Evolutionary conservation across 768 basidiomycete genomes (phyloP).

Genomic region (Nidula microcarpa): DNA sequence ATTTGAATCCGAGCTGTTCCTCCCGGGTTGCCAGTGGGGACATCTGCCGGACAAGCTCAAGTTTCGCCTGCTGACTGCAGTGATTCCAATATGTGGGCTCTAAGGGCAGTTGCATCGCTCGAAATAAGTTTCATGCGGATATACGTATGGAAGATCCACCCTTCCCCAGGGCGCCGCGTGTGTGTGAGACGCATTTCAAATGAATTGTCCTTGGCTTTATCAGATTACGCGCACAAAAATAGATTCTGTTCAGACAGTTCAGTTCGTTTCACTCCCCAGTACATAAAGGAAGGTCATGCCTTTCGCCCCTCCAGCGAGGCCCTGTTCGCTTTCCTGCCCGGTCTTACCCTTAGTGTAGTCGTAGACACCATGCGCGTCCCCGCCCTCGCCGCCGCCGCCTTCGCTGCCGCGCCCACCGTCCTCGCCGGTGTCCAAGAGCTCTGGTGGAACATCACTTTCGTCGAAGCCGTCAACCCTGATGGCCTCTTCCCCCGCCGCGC

Average conservation of each 20-base stretch:
- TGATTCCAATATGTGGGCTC: too few species aligned
- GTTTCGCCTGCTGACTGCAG: too few species aligned
- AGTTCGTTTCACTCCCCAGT: slow-evolving; percentile 1
- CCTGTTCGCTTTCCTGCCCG: too few species aligned
- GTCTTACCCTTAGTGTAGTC: not conserved
- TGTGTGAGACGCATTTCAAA: too few species aligned
- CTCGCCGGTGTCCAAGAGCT: slow-evolving; percentile 66
- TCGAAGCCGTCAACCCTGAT: slow-evolving; percentile 78
- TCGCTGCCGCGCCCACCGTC: slow-evolving; percentile 29
- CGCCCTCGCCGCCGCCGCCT: slow-evolving; percentile 25
- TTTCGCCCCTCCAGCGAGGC: too few species aligned
- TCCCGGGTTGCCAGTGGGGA: too few species aligned
- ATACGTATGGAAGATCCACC: too few species aligned
- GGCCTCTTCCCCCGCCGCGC: slow-evolving; percentile 72
- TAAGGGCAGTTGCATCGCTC: too few species aligned
- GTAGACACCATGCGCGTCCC: slow-evolving; percentile 4
- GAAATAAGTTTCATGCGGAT: too few species aligned
- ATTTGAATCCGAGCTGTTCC: not conserved
- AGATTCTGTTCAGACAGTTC: slow-evolving; percentile 2
- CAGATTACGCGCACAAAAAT: slow-evolving; percentile 10
- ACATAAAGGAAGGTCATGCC: too few species aligned
- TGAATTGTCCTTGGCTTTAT: slow-evolving; percentile 7
- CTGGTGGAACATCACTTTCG: slow-evolving; percentile 93
- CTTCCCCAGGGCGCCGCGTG: not conserved
- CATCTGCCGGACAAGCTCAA: too few species aligned